These are phyloP conservation scores for Candida sithepensis DNA, from an alignment of 805 yeast genomes.

Conservation along the genomic window DNA sequence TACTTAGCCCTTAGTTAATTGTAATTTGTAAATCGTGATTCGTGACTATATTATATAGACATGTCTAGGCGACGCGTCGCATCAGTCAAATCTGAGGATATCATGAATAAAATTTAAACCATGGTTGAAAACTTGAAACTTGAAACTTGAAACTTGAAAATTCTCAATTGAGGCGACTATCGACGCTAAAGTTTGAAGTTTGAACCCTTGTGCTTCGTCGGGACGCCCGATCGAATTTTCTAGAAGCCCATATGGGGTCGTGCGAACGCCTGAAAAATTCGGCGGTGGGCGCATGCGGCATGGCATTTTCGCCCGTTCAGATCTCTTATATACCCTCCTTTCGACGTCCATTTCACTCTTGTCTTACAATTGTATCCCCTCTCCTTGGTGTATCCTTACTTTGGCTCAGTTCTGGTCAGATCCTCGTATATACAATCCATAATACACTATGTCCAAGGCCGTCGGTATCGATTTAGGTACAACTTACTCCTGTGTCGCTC, in stretches of 20 bases:
- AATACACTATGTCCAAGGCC: slow-evolving; percentile 34
- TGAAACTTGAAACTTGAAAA: too few relatives aligned
- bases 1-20: not conserved
- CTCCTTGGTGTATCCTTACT: not conserved
- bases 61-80: too few relatives aligned
- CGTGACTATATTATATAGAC: too few relatives aligned
- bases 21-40: not conserved
- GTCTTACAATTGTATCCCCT: not conserved
- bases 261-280: not conserved
- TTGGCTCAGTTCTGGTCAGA: not conserved
- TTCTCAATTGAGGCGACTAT: too few relatives aligned
- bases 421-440: not conserved
- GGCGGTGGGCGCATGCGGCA: not conserved
- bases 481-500: not conserved
- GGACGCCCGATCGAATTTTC: slow-evolving; percentile 13
- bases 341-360: not conserved
- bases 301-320: not conserved
- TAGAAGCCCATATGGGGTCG: slow-evolving; percentile 7
- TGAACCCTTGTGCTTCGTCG: too few relatives aligned
- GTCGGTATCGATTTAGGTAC: slow-evolving; percentile 59
- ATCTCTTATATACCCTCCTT: not conserved
- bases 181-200: too few relatives aligned
- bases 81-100: too few relatives aligned
- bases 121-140: too few relatives aligned
- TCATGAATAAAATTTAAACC: too few relatives aligned